Evolutionary conservation across 2,329 filamentous ascomycete genomes (phyloP).

Genomic region (Fusarium cyanostomum): DNA sequence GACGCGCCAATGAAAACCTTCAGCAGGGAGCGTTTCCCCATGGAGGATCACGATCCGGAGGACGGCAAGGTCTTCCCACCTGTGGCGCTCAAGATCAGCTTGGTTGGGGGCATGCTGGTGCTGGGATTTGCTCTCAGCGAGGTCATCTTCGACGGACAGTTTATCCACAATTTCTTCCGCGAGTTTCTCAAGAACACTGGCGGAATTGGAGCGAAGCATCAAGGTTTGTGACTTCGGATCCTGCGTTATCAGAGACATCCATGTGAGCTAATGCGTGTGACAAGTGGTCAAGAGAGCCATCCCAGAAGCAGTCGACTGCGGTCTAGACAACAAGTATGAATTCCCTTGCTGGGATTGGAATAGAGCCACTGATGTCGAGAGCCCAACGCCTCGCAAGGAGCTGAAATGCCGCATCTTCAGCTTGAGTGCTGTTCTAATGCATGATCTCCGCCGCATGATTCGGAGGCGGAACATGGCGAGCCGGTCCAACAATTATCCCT

Average conservation of each 20-base stretch:
- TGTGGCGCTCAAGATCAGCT: slow-evolving; percentile 15
- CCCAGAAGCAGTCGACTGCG: not conserved
- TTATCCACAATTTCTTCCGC: slow-evolving; percentile 33
- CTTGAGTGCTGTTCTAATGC: not conserved
- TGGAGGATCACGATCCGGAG: slow-evolving; percentile 1
- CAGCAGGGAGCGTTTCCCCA: slow-evolving; percentile 8
- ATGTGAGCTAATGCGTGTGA: slow-evolving; percentile 7
- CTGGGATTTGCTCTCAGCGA: slow-evolving; percentile 33
- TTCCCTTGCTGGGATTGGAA: slow-evolving; percentile 32
- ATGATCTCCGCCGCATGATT: not conserved
- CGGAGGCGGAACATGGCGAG: not conserved
- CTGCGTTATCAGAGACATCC: not conserved
- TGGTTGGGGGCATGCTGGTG: slow-evolving; percentile 10
- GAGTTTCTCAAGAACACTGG: slow-evolving; percentile 18
- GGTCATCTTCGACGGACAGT: slow-evolving; percentile 31
- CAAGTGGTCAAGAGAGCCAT: slow-evolving; percentile 10
- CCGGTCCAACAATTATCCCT: not conserved
- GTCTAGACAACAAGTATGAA: slow-evolving; percentile 4
- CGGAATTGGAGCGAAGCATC: not conserved
- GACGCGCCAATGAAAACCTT: not conserved
- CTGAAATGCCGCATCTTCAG: slow-evolving; percentile 10
- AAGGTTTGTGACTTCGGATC: slow-evolving; percentile 16
- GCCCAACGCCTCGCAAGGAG: not conserved
- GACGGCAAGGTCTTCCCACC: not conserved
- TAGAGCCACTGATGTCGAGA: not conserved